Evolutionary conservation across 1,284 basidiomycete genomes (phyloP).

Genomic region (Ceratobasidium theobromae): DNA sequence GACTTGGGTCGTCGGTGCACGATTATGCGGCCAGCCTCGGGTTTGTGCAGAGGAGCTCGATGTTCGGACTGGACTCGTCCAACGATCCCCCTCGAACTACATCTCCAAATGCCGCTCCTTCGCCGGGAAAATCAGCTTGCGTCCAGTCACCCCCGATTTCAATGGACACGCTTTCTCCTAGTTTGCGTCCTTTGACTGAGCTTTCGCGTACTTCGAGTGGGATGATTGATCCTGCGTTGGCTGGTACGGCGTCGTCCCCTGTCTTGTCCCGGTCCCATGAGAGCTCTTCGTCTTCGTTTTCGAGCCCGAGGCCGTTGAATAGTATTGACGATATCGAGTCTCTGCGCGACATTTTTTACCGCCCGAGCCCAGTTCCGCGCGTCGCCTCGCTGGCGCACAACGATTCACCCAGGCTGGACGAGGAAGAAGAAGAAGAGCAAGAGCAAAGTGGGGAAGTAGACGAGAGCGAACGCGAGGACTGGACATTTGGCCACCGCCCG

Average conservation of each 20-base stretch:
- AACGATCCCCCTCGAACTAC: too few species aligned
- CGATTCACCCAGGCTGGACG: background rate
- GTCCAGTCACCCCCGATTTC: background rate
- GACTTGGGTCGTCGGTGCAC: slow-evolving; percentile 15
- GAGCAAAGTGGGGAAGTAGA: background rate
- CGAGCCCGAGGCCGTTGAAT: slow-evolving; percentile 7
- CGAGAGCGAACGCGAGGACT: background rate
- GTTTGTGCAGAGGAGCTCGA: background rate
- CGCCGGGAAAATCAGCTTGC: too few species aligned
- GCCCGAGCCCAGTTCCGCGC: slow-evolving; percentile 15
- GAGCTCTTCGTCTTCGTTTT: slow-evolving; percentile 26
- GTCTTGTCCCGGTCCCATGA: slow-evolving; percentile 5
- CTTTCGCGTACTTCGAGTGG: slow-evolving; percentile 16
- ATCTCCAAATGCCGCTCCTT: background rate
- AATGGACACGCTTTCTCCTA: slow-evolving; percentile 8
- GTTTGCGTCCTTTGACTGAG: background rate
- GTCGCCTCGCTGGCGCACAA: background rate
- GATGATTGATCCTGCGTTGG: slow-evolving; percentile 22
- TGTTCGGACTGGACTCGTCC: too few species aligned
- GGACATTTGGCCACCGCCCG: slow-evolving; percentile 28
- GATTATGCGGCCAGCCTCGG: background rate
- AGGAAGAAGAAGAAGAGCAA: background rate
- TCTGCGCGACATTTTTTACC: slow-evolving; percentile 22
- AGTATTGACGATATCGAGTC: slow-evolving; percentile 29
- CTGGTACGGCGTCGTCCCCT: background rate